Base-by-base conservation (phyloP, 768 basidiomycete genomes). In the Erythrobasidium yunnanense region DNA sequence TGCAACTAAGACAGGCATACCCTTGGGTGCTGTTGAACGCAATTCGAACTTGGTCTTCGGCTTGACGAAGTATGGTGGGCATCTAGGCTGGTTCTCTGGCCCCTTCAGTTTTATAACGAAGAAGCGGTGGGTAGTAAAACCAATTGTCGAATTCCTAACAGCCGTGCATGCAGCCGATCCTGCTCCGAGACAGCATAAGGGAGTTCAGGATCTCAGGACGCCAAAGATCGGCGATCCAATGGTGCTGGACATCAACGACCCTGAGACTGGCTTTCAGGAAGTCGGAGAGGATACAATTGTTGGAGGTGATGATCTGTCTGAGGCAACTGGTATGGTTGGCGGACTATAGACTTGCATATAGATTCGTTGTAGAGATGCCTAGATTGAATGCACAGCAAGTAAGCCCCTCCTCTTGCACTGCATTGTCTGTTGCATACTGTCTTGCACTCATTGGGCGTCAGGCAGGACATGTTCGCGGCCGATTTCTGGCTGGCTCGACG, bases 61-160 rank as follows among this genome's bases (percentile, higher is more conserved):
- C 22, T 72, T 85, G 51, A 88, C 88, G 0, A 75, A 78, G 30
- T 68, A 72, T 22, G 88, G 87, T 0, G 87, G 87, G 0, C 87
- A 89, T 77, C 79, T 90, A 15, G 89, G 89, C 35, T 92, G 87
- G 87, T 88, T 69, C 74, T 76, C 15, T 74, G 75, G 68, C 13
- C 7, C 65, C 78, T 70, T 65, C 46, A 63, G 58, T 22, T 62
- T 63, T 42, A 58, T 50, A 17, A 58, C 60, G 1, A 68, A 70
- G 23, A 42, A 67, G 0, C 20, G 87, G 56, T 88, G 87, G 87
- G 79, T 85, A 54, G 82, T 79, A n/a, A 77, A 80, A 68, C 87
- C 87, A 6, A 84, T 86, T 4, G 73, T 87, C 7, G 84, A 89
- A 74, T 88, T 84, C 85, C 72, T 87, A n/a, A 27, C 20, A 3